Evolutionary conservation across 2,329 filamentous ascomycete species (phyloP), one percentile per base, ranked within the genome.

Genomic region (Verruconis gallopava): DNA sequence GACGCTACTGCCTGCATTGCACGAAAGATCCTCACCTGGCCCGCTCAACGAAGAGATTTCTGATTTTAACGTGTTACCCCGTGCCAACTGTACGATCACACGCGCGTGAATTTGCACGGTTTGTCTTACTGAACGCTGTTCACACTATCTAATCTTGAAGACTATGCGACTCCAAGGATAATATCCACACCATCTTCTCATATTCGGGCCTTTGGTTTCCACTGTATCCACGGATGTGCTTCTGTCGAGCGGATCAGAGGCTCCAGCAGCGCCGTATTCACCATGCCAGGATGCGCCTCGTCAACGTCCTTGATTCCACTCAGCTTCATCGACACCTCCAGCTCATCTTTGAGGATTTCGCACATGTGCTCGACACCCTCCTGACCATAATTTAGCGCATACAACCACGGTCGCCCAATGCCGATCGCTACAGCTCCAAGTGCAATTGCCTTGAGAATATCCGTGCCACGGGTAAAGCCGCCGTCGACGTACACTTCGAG

Each of bases 401-500:
- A 62, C 3, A 55, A 51, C 39, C 56, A 60, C 18, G 57, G 58
- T 6, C 59, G 47, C 5, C 59, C 59, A 5, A 62, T 41, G 6
- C 59, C 40, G 1, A 61, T 57, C 18, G 53, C 54, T 40, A 58
- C 58, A 2, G 59, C 59, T 3, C 59, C 59, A 17, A 62, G 41
- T 1, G 58, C 58, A 32, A 62, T 45, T 0, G 59, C 59, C 45
- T 61, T 61, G 15, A 61, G 45, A 2, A 60, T 52, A 44, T 61
- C 59, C 3, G 51, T 53, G 3, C 57, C 59, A 1, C 55, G 58
- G 2, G 57, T 51, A 18, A 62, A 53, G 1, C 59, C 59, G 32
- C 52, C 54, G 44, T 62, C 59, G 21, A 62, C 61, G 2, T 60
- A 50, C 4, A 62, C 32, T 0, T 49, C 78, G 75, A 30, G 25